Evolutionary conservation across 768 basidiomycete genomes (phyloP).

Genomic region (Daedalea quercina): DNA sequence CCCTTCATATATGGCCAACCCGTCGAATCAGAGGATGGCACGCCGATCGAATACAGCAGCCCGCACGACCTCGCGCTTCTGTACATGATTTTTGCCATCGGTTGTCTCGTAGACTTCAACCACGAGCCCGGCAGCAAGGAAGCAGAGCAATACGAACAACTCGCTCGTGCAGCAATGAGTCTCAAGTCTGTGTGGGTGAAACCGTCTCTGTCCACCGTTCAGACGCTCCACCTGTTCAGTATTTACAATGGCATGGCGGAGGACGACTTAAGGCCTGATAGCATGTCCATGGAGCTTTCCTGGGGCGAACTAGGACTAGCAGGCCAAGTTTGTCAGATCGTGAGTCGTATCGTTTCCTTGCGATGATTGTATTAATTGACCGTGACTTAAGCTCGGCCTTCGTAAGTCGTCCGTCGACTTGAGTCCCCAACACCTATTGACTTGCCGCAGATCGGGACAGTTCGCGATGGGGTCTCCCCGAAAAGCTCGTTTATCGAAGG

Average conservation of each 20-base stretch:
- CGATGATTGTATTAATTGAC: neutral
- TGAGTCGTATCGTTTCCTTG: conserved; percentile 24
- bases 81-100: conserved; percentile 25
- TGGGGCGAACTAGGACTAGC: conserved; percentile 43
- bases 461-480: conserved; percentile 53
- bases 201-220: conserved; percentile 64
- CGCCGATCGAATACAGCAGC: conserved; percentile 28
- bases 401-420: conserved; percentile 26
- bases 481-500: conserved; percentile 57
- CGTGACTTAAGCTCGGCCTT: conserved; percentile 29
- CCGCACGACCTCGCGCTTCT: conserved; percentile 28
- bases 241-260: conserved; percentile 68
- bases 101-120: conserved; percentile 22
- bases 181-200: conserved; percentile 66
- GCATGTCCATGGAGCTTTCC: conserved; percentile 43
- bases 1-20: conserved; percentile 44
- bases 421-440: neutral
- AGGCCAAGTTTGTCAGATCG: conserved; percentile 53
- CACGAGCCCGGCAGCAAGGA: conserved; percentile 31
- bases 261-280: conserved; percentile 44
- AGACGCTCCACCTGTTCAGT: conserved; percentile 60
- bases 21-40: conserved; percentile 15
- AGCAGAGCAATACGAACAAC: conserved; percentile 56
- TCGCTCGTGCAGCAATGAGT: conserved; percentile 57
- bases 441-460: conserved; percentile 56